Evolutionary conservation across 2,329 filamentous ascomycete genomes (phyloP).

Genomic region (Fusarium sp.): DNA sequence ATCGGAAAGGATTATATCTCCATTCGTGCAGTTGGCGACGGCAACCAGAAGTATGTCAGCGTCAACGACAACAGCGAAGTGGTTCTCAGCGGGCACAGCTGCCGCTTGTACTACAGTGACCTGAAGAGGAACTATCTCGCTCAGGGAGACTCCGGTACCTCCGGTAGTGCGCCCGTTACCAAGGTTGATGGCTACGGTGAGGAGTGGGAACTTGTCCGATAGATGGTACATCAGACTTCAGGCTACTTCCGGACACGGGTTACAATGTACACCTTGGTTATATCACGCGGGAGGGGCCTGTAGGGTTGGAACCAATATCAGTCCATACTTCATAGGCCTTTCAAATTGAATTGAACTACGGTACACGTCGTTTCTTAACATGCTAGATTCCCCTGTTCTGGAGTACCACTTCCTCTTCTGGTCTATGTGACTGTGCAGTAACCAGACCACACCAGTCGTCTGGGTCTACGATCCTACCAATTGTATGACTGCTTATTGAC

Average conservation of each 20-base stretch:
- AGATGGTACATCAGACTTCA: neutral
- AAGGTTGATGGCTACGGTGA: slow-evolving; percentile 4
- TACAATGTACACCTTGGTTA: too few species aligned
- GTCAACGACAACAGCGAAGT: slow-evolving; percentile 1
- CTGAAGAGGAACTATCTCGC: slow-evolving; percentile 16
- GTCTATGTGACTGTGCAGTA: too few species aligned
- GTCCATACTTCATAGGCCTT: too few species aligned
- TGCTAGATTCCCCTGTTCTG: too few species aligned
- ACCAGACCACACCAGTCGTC: too few species aligned
- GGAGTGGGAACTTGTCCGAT: slow-evolving; percentile 38
- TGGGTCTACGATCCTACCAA: too few species aligned
- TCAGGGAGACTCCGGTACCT: neutral
- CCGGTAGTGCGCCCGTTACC: neutral
- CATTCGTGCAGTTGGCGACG: neutral
- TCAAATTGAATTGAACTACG: too few species aligned
- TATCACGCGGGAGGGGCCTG: too few species aligned
- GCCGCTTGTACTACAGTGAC: slow-evolving; percentile 13
- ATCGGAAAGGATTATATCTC: slow-evolving; percentile 9
- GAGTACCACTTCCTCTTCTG: too few species aligned
- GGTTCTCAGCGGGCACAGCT: neutral
- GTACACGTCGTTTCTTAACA: too few species aligned
- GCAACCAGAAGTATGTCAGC: slow-evolving; percentile 8
- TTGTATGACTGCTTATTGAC: too few species aligned
- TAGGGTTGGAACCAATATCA: too few species aligned
- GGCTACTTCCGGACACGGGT: neutral